These are phyloP conservation scores for Cyathus striatus DNA, from an alignment of 768 basidiomycete genomes.

Conservation along the genomic window DNA sequence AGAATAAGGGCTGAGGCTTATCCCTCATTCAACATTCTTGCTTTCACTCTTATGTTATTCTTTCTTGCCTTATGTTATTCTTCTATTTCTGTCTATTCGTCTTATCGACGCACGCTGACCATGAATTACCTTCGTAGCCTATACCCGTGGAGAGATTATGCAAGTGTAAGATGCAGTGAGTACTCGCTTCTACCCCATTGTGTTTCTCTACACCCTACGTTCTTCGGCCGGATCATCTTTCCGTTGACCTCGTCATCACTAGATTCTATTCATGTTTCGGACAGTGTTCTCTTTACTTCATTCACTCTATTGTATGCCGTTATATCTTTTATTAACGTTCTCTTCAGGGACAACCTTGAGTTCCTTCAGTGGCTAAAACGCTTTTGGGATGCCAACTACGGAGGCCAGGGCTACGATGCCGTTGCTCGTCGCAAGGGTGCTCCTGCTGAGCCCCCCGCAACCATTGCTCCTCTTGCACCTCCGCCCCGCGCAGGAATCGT, in stretches of 20 bases:
- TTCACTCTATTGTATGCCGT: too few species aligned
- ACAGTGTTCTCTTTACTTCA: too few species aligned
- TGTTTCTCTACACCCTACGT: neutral
- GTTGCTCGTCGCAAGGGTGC: conserved; percentile 76
- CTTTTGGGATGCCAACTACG: conserved; percentile 92
- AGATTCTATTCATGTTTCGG: too few species aligned
- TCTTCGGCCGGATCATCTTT: too few species aligned
- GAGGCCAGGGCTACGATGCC: conserved; percentile 84
- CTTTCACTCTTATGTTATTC: too few species aligned
- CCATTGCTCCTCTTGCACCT: conserved; percentile 70
- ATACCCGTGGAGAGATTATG: conserved; percentile 92
- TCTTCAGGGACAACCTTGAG: conserved; percentile 87
- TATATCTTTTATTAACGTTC: neutral
- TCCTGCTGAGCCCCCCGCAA: conserved; percentile 71
- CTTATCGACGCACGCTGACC: too few species aligned
- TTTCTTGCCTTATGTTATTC: too few species aligned
- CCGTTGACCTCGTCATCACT: too few species aligned
- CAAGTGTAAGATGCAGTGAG: conserved; percentile 99
- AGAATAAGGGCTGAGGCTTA: too few species aligned
- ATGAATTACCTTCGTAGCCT: too few species aligned
- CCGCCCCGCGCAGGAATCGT: conserved; percentile 31
- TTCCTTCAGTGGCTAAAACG: conserved; percentile 97
- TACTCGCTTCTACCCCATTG: conserved; percentile 14
- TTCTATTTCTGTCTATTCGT: conserved; percentile 6
- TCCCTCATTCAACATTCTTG: too few species aligned